These are phyloP conservation scores for Citrus trifoliata DNA, from an alignment of 345 rosid species.

Conservation along the genomic window DNA sequence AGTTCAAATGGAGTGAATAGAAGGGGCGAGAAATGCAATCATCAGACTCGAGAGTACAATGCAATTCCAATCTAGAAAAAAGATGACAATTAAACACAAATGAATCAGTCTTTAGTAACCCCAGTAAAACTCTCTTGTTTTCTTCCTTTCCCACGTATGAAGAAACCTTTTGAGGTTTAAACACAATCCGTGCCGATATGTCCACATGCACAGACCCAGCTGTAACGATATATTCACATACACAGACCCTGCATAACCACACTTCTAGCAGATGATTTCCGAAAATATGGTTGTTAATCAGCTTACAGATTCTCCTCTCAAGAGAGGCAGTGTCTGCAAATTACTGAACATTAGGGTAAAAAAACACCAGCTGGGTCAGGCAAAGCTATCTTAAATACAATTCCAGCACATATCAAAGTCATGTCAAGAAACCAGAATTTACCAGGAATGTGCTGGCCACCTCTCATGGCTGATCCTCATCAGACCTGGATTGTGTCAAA, in stretches of 20 bases:
- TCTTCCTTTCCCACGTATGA: not conserved
- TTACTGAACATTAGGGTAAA: constrained; percentile 20
- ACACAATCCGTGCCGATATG: not conserved
- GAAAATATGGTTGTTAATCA: constrained; percentile 12
- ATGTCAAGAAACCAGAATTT: constrained; percentile 31
- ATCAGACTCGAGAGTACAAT: not conserved
- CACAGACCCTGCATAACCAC: not conserved
- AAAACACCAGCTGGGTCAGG: constrained; percentile 23
- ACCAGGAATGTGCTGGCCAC: constrained; percentile 30
- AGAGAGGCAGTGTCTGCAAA: constrained; percentile 16
- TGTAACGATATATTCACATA: not conserved
- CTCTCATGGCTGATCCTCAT: constrained; percentile 53
- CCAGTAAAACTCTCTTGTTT: not conserved
- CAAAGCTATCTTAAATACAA: constrained; percentile 23
- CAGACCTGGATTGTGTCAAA: constrained; percentile 61
- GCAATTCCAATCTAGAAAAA: not conserved
- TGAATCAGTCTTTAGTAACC: not conserved
- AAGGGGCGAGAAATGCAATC: not conserved
- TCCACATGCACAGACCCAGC: not conserved
- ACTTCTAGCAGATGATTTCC: constrained; percentile 5
- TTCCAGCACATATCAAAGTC: constrained; percentile 23
- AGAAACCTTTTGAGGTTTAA: not conserved
- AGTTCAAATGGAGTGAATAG: not conserved
- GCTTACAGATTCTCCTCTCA: constrained; percentile 17
- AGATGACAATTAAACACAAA: not conserved